Base-by-base conservation (phyloP, 2,329 filamentous ascomycete genomes). In the Ploettnerulaceae sp. region DNA sequence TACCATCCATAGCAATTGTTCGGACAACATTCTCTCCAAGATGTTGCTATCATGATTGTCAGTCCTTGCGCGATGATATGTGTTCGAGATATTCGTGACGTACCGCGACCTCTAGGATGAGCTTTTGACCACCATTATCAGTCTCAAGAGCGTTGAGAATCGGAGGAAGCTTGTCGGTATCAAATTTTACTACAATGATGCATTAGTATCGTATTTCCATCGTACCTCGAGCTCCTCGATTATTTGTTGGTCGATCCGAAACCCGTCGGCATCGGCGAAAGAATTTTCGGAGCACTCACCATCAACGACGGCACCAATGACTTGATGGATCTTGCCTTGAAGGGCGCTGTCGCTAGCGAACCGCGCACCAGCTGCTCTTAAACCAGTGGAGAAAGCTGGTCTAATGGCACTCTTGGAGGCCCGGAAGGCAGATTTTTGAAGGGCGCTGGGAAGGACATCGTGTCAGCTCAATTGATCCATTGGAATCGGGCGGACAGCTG, bases 1-100 rank as follows among this genome's bases (percentile, higher is more conserved):
- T 83, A 94, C 91, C 93, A 76, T 98, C 93, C 93, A 98, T 98
- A 75, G 93, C 93, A 95, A 98, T 98, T 74, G 89, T 95, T 74
- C 93, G 85, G 72, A 98, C 93, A 69, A 96, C 88, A 79, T 89
- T 95, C 80, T 98, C 88, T 77, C 93, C 93, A 73, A 98, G 77
- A 83, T 97, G 93, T 96, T 98, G 93, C 89, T 96, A 64, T 61
- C 51, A 41, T 53, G 21, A 36, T 56, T 59, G 69, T 79, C 59
- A 76, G 63, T 53, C 37, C 38, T 15, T 49, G 36, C 52, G 32
- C 28, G 35, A 45, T 49, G 24, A 47, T 22, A 9, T 40, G 29
- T 58, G 43, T 39, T 51, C 26, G 43, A 3, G 5, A 39, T 50
- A 17, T 44, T 53, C 44, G 58, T 52, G 42, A 62, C 82, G 67